A percentile compares a stretch with the other conserved stretches of the same genome.
These are phyloP conservation scores for Ophioceras dolichostomum DNA, from an alignment of 2,329 filamentous ascomycete species.

Conservation along the genomic window DNA sequence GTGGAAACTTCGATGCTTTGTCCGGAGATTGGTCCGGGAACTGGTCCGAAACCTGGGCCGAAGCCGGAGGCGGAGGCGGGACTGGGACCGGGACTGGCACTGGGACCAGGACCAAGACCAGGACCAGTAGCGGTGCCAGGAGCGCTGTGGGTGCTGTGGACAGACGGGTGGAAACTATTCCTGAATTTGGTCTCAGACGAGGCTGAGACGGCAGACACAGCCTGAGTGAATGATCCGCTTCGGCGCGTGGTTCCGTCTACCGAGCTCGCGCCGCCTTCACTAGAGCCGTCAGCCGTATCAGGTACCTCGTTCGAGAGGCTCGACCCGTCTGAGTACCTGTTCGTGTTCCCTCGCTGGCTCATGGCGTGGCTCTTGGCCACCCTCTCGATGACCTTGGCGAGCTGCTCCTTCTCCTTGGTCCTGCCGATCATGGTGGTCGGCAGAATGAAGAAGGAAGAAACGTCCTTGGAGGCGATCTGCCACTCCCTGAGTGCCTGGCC, in stretches of 20 bases:
- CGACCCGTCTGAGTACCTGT: constrained; percentile 40
- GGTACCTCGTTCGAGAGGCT: constrained; percentile 36
- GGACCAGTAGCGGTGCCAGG: too few species aligned
- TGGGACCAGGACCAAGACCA: too few species aligned
- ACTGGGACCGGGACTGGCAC: too few species aligned
- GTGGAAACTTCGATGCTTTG: constrained; percentile 30
- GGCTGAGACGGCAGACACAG: too few species aligned
- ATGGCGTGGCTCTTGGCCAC: constrained; percentile 54
- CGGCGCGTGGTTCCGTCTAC: constrained; percentile 35
- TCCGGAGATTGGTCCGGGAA: too few species aligned
- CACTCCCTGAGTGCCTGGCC: constrained; percentile 58
- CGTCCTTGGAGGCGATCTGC: constrained; percentile 68
- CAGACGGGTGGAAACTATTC: constrained; percentile 26
- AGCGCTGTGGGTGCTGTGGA: constrained; percentile 24
- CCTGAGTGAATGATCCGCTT: constrained; percentile 36
- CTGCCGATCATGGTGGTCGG: constrained; percentile 74
- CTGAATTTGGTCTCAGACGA: constrained; percentile 26
- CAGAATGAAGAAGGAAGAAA: constrained; percentile 85
- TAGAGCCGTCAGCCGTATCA: constrained; percentile 41
- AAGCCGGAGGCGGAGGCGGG: too few species aligned
- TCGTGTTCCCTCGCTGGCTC: constrained; percentile 25
- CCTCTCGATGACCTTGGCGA: constrained; percentile 65
- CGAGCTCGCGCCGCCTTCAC: constrained; percentile 45
- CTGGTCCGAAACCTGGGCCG: too few species aligned
- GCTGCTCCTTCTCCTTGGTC: constrained; percentile 54